A percentile compares a stretch with the other conserved stretches of the same genome.
Conservation (phyloP, 2,329 filamentous ascomycete species). For the Pseudocercospora fijiensis region DNA sequence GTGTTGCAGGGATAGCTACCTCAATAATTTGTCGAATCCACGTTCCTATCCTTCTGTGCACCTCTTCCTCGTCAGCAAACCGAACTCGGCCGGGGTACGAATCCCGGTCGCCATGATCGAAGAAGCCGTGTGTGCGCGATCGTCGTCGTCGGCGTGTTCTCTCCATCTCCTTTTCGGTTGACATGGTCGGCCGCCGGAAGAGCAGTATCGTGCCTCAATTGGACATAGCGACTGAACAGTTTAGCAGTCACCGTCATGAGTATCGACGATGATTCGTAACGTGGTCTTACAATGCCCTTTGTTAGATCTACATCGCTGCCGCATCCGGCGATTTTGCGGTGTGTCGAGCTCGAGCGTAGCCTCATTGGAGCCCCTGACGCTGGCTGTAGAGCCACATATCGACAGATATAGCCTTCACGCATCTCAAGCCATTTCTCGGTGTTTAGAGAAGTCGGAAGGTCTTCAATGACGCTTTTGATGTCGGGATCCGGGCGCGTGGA, state of each 20-base stretch:
- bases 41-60: background rate
- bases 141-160: slow-evolving; percentile 1
- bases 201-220: background rate
- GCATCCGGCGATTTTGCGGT: background rate
- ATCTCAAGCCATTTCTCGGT: background rate
- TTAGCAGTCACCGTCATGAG: background rate
- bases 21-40: background rate
- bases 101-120: slow-evolving; percentile 9
- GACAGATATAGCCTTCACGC: accelerated
- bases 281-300: background rate
- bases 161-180: background rate
- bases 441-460: background rate
- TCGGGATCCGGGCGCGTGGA: background rate
- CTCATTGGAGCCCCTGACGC: background rate
- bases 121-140: slow-evolving; percentile 13
- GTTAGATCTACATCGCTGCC: background rate
- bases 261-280: background rate
- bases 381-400: background rate
- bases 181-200: background rate
- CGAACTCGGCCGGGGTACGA: background rate
- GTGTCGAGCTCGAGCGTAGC: background rate
- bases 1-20: background rate
- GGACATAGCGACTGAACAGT: background rate
- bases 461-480: background rate
- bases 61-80: slow-evolving; percentile 5